Conservation (phyloP, 2,329 filamentous ascomycete species). For the Niveomyces coronatus region DNA sequence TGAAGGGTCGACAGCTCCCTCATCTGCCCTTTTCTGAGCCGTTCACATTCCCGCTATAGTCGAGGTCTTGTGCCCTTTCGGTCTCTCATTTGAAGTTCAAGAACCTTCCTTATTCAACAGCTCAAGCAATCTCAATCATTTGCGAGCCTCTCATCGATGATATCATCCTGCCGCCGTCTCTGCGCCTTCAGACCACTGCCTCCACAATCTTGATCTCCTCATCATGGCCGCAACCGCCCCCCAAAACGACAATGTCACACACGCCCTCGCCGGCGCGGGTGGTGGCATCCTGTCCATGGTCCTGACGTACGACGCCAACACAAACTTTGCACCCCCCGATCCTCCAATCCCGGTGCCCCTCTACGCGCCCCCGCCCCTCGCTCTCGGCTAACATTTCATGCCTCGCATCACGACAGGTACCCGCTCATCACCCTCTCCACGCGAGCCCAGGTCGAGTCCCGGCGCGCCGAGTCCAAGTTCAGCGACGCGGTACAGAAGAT, state of each 20-base stretch:
- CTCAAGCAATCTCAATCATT: no score
- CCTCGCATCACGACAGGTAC: no score
- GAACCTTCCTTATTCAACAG: no score
- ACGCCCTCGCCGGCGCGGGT: conserved; percentile 85
- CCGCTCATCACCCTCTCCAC: conserved; percentile 96
- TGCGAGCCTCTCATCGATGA: background rate
- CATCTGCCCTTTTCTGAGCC: no score
- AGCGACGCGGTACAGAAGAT: conserved; percentile 76
- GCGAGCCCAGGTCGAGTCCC: conserved; percentile 94
- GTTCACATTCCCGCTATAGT: conserved; percentile 4
- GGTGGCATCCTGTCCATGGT: conserved; percentile 94
- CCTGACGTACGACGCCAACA: conserved; percentile 56
- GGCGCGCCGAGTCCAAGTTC: conserved; percentile 77
- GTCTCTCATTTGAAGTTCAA: conserved; percentile 3
- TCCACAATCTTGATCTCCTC: conserved; percentile 7
- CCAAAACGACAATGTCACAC: conserved; percentile 93
- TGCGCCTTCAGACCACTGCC: background rate
- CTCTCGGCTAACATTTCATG: no score
- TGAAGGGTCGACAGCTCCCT: conserved; percentile 5
- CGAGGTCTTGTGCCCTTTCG: background rate
- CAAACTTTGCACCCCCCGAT: background rate
- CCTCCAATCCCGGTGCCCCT: conserved; percentile 2
- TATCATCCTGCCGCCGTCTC: background rate
- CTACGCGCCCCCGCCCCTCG: no score
- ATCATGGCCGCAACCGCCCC: conserved; percentile 48